Percentiles rank a stretch among this genome's conserved stretches.
phyloP scores from a whole-genome alignment of 306 rosid genomes.

The Cicer cuneatum region DNA sequence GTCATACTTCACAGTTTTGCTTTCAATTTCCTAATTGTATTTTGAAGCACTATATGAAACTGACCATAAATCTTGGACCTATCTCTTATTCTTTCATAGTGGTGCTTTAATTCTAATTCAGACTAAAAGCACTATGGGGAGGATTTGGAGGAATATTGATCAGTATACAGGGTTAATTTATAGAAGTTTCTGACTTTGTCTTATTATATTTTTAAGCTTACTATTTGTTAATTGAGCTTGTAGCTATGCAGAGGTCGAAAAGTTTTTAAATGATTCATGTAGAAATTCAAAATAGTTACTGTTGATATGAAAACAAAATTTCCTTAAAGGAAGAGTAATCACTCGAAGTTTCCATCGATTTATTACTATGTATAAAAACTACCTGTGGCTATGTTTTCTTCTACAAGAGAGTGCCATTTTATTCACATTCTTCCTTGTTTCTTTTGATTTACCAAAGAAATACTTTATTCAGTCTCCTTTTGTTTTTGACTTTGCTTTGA shows the following conservation, averaged over 20 bases:
- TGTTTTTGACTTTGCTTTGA: slow-evolving; percentile 32
- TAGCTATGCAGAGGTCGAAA: slow-evolving; percentile 21
- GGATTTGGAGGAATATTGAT: slow-evolving; percentile 26
- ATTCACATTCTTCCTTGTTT: neutral
- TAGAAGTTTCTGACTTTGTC: slow-evolving; percentile 1
- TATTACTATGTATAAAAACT: neutral
- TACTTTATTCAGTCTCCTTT: slow-evolving; percentile 31
- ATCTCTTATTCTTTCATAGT: slow-evolving; percentile 1
- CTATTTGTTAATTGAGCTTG: slow-evolving; percentile 11
- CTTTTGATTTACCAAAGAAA: neutral
- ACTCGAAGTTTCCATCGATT: slow-evolving; percentile 5
- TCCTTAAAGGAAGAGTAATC: slow-evolving; percentile 8
- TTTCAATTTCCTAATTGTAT: slow-evolving; percentile 23
- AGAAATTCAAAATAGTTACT: neutral
- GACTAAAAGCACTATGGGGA: neutral
- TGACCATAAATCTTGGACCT: slow-evolving; percentile 25
- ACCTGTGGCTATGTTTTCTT: neutral
- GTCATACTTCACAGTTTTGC: slow-evolving; percentile 15
- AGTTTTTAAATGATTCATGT: neutral
- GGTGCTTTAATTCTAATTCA: slow-evolving; percentile 11
- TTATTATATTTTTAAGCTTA: neutral
- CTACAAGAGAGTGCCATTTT: neutral
- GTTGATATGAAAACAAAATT: neutral
- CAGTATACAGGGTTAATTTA: neutral
- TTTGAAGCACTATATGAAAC: slow-evolving; percentile 1